phyloP scores from a whole-genome alignment of 345 rosid species.

The Pugionium dolabratum region DNA sequence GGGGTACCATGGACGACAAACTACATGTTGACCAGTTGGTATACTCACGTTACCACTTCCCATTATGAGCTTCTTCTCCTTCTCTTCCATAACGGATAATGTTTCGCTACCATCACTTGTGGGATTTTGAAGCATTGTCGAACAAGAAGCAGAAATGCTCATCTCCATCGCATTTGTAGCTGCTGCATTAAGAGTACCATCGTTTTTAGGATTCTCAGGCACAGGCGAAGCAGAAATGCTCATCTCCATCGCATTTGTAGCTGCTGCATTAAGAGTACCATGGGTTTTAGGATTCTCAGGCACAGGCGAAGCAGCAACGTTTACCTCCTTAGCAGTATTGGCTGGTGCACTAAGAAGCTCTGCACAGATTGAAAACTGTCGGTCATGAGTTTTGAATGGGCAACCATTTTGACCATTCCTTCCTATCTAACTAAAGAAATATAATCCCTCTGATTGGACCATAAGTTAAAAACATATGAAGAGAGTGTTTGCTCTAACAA shows the following conservation, averaged over 20 bases:
- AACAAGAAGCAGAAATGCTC: slow-evolving; percentile 6
- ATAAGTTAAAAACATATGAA: not conserved
- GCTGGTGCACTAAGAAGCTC: slow-evolving; percentile 11
- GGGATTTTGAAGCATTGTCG: not conserved
- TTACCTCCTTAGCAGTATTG: not conserved
- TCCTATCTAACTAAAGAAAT: slow-evolving; percentile 10
- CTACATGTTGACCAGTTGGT: slow-evolving; percentile 29
- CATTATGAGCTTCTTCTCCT: slow-evolving; percentile 25
- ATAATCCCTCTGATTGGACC: slow-evolving; percentile 3
- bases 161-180: not conserved
- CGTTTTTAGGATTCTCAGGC: not conserved
- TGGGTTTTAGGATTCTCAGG: slow-evolving; percentile 7
- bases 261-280: not conserved
- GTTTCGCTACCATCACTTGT: not conserved
- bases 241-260: not conserved
- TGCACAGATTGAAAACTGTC: slow-evolving; percentile 16
- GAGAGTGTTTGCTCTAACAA: not conserved
- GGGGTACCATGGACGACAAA: slow-evolving; percentile 30
- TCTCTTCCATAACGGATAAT: slow-evolving; percentile 16
- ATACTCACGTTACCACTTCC: slow-evolving; percentile 24
- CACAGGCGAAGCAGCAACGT: slow-evolving; percentile 1
- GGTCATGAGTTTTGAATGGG: slow-evolving; percentile 23
- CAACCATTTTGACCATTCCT: slow-evolving; percentile 13
- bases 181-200: not conserved
- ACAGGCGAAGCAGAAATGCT: slow-evolving; percentile 7